Evolutionary conservation across 345 rosid genomes (phyloP).

Genomic region (Euphorbia lathyris): DNA sequence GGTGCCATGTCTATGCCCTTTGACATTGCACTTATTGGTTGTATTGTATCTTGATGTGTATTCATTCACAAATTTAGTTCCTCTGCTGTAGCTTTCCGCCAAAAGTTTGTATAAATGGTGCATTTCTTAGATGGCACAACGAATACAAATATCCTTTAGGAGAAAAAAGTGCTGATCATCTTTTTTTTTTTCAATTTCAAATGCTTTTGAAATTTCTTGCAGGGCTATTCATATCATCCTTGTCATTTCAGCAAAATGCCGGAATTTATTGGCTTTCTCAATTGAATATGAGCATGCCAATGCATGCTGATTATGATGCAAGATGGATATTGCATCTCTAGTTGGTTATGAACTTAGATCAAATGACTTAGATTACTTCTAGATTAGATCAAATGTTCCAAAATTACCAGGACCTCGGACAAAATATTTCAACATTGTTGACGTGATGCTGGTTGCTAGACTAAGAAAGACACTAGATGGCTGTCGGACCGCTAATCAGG

Average conservation of each 20-base stretch:
- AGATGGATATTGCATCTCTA: background rate
- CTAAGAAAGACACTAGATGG: constrained; percentile 25
- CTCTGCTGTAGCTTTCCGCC: too few relatives aligned
- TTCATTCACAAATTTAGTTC: too few relatives aligned
- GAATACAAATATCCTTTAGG: too few relatives aligned
- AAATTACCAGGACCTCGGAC: background rate
- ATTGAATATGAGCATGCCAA: background rate
- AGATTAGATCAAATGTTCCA: background rate
- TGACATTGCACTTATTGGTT: too few relatives aligned
- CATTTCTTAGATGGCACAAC: too few relatives aligned
- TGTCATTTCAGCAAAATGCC: background rate
- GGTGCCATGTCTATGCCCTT: too few relatives aligned
- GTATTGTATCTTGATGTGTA: too few relatives aligned
- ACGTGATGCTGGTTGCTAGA: constrained; percentile 6
- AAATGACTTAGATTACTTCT: too few relatives aligned
- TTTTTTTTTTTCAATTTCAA: background rate
- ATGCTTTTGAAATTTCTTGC: background rate
- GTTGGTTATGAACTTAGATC: background rate
- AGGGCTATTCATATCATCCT: background rate
- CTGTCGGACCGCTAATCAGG: constrained; percentile 29
- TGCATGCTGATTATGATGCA: background rate
- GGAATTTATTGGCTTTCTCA: background rate
- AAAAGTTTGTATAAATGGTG: too few relatives aligned
- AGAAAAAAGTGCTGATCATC: background rate
- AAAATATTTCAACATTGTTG: background rate